phyloP scores from a whole-genome alignment of 2,329 filamentous ascomycete species.

The Mycosphaerella sp. region DNA sequence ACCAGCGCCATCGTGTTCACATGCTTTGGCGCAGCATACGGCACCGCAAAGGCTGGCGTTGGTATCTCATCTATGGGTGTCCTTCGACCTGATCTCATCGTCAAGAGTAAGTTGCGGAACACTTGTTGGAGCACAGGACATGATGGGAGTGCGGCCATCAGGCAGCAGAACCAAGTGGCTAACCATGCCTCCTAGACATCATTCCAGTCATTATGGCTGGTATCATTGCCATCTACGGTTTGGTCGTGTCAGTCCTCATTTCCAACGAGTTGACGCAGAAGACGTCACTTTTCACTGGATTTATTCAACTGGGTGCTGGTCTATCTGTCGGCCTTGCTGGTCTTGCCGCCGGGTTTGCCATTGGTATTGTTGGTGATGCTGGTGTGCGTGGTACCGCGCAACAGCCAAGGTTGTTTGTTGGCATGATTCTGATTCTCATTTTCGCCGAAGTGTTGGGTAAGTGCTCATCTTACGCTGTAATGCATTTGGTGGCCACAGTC shows the following conservation, averaged over 20 bases:
- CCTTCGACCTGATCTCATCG: conserved; percentile 92
- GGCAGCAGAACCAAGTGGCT: conserved; percentile 8
- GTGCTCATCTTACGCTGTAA: conserved; percentile 32
- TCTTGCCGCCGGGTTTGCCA: conserved; percentile 43
- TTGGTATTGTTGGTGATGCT: conserved; percentile 62
- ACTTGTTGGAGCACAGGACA: neutral
- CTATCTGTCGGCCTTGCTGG: conserved; percentile 43
- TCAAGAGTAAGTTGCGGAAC: conserved; percentile 74
- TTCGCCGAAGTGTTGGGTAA: conserved; percentile 96
- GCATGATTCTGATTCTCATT: conserved; percentile 99
- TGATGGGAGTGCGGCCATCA: neutral
- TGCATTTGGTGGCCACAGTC: neutral
- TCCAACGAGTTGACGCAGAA: conserved; percentile 48
- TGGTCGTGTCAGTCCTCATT: conserved; percentile 51
- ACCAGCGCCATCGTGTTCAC: conserved; percentile 93
- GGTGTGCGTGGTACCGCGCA: conserved; percentile 83
- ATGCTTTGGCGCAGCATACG: conserved; percentile 93
- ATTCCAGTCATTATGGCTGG: conserved; percentile 99
- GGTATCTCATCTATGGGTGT: conserved; percentile 99
- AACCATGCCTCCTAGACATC: conserved; percentile 61
- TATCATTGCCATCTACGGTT: conserved; percentile 95
- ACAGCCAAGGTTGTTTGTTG: conserved; percentile 82
- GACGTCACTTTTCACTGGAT: conserved; percentile 45
- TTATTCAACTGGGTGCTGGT: conserved; percentile 50
- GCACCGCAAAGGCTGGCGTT: conserved; percentile 98